Evolutionary conservation across 2,329 filamentous ascomycete species (phyloP).

Genomic region (Colletotrichum magnum): DNA sequence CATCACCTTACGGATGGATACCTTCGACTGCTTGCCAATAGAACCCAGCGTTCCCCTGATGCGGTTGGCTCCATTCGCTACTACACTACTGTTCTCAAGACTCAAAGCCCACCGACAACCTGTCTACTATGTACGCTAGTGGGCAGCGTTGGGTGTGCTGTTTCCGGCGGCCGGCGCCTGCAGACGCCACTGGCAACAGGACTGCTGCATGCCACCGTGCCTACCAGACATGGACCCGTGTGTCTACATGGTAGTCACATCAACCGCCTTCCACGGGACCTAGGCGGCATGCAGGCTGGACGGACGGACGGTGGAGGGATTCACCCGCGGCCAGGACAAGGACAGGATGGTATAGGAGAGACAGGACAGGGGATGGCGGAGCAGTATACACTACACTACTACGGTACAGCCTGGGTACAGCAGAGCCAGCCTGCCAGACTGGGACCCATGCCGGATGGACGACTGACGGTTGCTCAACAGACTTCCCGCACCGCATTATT

Average conservation of each 20-base stretch:
- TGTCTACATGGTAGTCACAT: constrained; percentile 22
- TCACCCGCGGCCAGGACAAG: constrained; percentile 26
- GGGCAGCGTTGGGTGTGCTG: too few species aligned
- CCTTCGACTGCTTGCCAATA: neutral
- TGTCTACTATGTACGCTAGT: too few species aligned
- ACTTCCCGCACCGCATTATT: constrained; percentile 34
- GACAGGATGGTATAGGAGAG: neutral
- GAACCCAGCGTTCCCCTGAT: neutral
- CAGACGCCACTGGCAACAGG: neutral
- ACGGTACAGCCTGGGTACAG: too few species aligned
- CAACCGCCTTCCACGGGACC: constrained; percentile 34
- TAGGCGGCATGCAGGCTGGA: constrained; percentile 36
- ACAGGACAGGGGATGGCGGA: constrained; percentile 1
- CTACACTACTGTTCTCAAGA: neutral
- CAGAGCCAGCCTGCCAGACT: constrained; percentile 3
- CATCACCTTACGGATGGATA: neutral
- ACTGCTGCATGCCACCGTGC: neutral
- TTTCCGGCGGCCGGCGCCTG: neutral
- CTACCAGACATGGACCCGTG: neutral
- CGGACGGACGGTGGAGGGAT: constrained; percentile 29
- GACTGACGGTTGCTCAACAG: constrained; percentile 36
- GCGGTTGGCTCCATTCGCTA: too few species aligned
- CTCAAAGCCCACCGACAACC: too few species aligned
- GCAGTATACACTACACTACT: neutral
- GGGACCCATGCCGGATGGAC: constrained; percentile 37